Evolutionary conservation across 1,139 yeast genomes (phyloP), one percentile per base, ranked within the genome.

Genomic region (Candida sp.): DNA sequence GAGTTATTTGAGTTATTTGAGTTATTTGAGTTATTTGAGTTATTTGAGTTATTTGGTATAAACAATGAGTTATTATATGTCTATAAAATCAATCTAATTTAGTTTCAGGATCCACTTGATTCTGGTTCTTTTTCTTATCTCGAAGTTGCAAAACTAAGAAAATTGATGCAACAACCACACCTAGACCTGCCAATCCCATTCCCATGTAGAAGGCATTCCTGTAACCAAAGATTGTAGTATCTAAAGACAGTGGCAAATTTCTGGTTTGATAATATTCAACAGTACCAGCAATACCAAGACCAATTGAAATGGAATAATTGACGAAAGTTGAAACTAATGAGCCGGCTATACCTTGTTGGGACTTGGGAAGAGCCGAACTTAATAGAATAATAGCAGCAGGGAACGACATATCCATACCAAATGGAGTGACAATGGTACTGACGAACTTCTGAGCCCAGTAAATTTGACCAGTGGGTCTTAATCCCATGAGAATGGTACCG

Each of bases 401-500:
- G 57, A 81, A 82, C 41, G 83, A 77, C 67, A 78, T 72, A 55
- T 82, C 87, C 84, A 82, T 80, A 0, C 84, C 87, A 51, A 75
- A 71, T 0, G 82, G 75, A 25, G 68, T 69, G n/a, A 81, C 50
- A 2, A 79, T 38, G 33, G 66, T 49, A 3, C 79, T 61, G 2
- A 79, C 73, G 49, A 82, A 79, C 38, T 73, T 68, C 45, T 76
- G 80, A 2, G 73, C 71, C 84, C 84, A 81, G 56, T 69, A 81
- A 0, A 61, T 68, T 53, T 79, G 80, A 23, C 68, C 61, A 1
- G 63, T 64, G 0, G 78, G 79, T 33, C 75, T 59, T 0, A 77
- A 68, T 0, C 77, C 81, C 57, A 72, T 60, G 21, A 79, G 45
- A 3, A 71, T 48, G 15, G 60, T 56, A 0, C 80, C 79, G 1